Evolutionary conservation across 208 protist genomes (phyloP), one percentile per base, ranked within the genome.

Genomic region (Acanthamoeba polyphaga): DNA sequence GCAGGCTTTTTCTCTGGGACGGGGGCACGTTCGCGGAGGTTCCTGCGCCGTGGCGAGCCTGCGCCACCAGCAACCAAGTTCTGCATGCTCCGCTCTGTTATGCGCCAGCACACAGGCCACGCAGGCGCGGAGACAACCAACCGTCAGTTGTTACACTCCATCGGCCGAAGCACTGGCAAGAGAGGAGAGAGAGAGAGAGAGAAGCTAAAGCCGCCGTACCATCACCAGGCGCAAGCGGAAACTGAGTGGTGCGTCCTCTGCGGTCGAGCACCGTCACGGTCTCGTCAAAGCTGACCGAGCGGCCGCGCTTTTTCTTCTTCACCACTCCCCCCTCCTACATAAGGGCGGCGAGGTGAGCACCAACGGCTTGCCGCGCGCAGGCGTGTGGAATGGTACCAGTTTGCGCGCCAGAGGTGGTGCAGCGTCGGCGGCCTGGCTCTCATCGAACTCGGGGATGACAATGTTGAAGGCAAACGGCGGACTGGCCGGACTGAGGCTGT

Each of bases 381-480:
- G 46, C 8, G 46, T 15, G 49, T 53, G 49, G 49, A 0, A 12
- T 5, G 15, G 19, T 62, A 62, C 58, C 58, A 22, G 17, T 27
- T 62, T 62, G 58, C 58, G 58, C 58, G 58, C 12, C 49, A 53
- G 49, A 53, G 49, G 49, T 53, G 49, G 1, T 53, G 12, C 49
- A 53, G 49, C 49, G 12, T 53, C 49, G 49, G 49, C 34, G 9
- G 78, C 51, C 24, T 51, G 32, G 38, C 68, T 76, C 15, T 70
- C 27, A 70, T 70, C 78, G 49, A 46, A 87, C 4, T 87, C 78
- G n/a, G 78, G 78, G 13, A 87, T 24, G 78, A 87, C 29, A 27
- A 87, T 55, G 78, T 62, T 87, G 78, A 87, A 87, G 78, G 49
- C 24, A 5, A 62, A 87, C 78, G 78, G 22, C 22, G 38, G 38